Percentiles rank a stretch among this genome's conserved stretches.
Conservation (phyloP, 164 flowering plant species). For the Chimonanthus praecox region DNA sequence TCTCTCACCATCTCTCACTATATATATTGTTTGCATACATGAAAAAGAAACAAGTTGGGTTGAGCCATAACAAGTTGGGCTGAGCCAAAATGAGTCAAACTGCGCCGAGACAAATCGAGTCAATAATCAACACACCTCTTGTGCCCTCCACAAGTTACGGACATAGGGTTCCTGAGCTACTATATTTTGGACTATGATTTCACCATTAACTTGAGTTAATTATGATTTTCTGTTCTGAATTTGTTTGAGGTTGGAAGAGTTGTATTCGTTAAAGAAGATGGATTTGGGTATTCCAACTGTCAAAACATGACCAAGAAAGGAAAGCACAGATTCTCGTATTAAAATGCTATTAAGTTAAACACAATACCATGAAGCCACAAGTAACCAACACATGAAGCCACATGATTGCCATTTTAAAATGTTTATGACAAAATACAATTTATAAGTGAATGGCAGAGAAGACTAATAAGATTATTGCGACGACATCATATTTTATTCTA, state of each 20-base stretch:
- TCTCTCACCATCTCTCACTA: too few relatives aligned
- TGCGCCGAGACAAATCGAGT: too few relatives aligned
- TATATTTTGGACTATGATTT: background rate
- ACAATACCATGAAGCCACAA: constrained; percentile 16
- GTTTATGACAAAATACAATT: too few relatives aligned
- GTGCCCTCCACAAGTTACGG: too few relatives aligned
- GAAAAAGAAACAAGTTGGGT: too few relatives aligned
- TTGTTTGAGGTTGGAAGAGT: background rate
- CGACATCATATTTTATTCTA: too few relatives aligned
- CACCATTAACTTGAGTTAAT: background rate
- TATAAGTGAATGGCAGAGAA: background rate
- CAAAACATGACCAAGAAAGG: background rate
- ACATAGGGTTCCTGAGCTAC: too few relatives aligned
- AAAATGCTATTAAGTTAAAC: constrained; percentile 11
- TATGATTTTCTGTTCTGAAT: background rate
- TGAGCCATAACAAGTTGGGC: too few relatives aligned
- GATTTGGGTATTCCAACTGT: background rate
- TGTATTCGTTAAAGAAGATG: background rate
- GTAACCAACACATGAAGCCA: constrained; percentile 45
- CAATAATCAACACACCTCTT: too few relatives aligned
- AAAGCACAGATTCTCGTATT: background rate
- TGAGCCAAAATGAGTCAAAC: too few relatives aligned
- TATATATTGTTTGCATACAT: too few relatives aligned
- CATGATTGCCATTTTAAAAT: constrained; percentile 27
- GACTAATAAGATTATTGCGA: constrained; percentile 12